Conservation (phyloP, 2,329 filamentous ascomycete genomes). For the Trichophyton equinum region DNA sequence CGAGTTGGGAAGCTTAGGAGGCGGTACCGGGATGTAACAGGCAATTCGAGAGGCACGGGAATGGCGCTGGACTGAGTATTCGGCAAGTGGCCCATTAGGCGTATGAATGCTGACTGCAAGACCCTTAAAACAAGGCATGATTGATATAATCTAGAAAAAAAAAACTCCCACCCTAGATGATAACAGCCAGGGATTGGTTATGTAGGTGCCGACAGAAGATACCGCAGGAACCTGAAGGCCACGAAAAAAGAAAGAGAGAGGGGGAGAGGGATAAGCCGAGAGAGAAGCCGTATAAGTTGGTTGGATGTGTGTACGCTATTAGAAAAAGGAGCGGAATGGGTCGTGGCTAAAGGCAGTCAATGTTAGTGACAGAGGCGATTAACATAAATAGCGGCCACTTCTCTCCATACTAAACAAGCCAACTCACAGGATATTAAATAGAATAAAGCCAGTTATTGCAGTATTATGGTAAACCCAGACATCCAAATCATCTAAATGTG, state of each 20-base stretch:
- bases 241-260: neutral
- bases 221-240: no score
- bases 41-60: conserved; percentile 84
- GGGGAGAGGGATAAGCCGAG: no score
- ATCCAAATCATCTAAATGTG: neutral
- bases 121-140: conserved; percentile 95
- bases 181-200: neutral
- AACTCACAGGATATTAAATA: neutral
- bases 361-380: neutral
- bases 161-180: neutral
- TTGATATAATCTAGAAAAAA: neutral
- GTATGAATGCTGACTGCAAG: conserved; percentile 95
- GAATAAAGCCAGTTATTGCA: neutral
- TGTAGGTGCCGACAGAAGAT: neutral
- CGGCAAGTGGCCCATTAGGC: conserved; percentile 65
- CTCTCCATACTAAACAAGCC: neutral
- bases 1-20: conserved; percentile 60
- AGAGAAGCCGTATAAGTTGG: no score
- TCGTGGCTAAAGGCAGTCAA: neutral
- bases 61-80: conserved; percentile 91
- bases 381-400: neutral
- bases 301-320: neutral
- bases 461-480: neutral
- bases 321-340: neutral
- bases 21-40: conserved; percentile 91